Conservation (phyloP, 2,329 filamentous ascomycete genomes). For the Exophiala bonariae region DNA sequence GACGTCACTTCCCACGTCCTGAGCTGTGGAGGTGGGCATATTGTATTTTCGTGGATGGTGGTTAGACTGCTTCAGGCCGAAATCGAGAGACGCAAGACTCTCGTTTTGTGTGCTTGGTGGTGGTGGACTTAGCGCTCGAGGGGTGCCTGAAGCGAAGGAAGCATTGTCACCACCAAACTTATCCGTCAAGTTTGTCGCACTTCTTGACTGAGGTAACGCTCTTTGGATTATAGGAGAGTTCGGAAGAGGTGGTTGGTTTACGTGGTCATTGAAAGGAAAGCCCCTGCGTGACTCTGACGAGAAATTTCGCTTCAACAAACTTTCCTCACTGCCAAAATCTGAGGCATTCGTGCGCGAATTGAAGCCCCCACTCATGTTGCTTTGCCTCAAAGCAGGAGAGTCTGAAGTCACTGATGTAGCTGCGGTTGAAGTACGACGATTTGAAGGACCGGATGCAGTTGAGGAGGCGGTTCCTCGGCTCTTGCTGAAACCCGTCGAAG, state of each 20-base stretch:
- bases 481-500: constrained; percentile 65
- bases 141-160: constrained; percentile 30
- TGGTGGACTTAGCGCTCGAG: constrained; percentile 43
- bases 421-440: constrained; percentile 76
- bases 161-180: constrained; percentile 39
- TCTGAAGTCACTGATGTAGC: constrained; percentile 88
- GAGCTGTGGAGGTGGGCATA: constrained; percentile 21
- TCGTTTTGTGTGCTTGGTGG: constrained; percentile 36
- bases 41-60: constrained; percentile 21
- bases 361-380: constrained; percentile 17
- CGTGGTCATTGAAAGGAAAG: constrained; percentile 6
- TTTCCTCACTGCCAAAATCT: constrained; percentile 18
- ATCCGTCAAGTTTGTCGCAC: constrained; percentile 67
- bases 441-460: constrained; percentile 70
- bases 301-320: constrained; percentile 13
- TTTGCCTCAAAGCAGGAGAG: constrained; percentile 34
- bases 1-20: constrained; percentile 63
- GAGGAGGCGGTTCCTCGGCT: constrained; percentile 84
- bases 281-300: constrained; percentile 21
- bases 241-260: constrained; percentile 21
- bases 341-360: constrained; percentile 11
- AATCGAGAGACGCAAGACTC: constrained; percentile 23
- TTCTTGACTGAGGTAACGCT: constrained; percentile 44
- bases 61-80: constrained; percentile 16
- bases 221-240: constrained; percentile 20